phyloP scores from a whole-genome alignment of 2,329 filamentous ascomycete genomes.

The Chaetomiaceae sp. region DNA sequence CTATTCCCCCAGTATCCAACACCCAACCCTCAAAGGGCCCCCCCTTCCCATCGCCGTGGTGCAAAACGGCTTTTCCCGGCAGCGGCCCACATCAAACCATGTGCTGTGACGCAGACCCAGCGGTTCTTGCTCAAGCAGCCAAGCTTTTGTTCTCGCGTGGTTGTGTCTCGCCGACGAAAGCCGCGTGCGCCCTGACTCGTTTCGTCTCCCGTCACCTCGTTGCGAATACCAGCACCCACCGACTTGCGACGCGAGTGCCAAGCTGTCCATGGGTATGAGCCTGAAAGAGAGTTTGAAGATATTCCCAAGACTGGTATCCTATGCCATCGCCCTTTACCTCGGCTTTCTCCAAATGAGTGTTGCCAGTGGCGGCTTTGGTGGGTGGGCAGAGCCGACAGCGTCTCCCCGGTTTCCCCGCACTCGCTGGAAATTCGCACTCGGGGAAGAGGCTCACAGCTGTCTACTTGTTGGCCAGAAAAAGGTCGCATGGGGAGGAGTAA shows the following conservation, averaged over 20 bases:
- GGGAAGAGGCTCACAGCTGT: not conserved
- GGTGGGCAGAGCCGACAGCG: not conserved
- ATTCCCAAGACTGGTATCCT: not conserved
- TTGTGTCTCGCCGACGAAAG: not conserved
- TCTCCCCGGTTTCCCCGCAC: constrained; percentile 1
- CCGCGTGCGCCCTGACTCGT: not conserved
- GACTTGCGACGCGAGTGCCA: constrained; percentile 9
- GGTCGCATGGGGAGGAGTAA: not conserved
- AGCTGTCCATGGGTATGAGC: not conserved
- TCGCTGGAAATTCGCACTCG: not conserved
- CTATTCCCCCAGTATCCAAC: not conserved
- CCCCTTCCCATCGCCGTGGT: not conserved
- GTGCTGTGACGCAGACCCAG: constrained; percentile 12
- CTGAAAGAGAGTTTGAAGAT: not conserved
- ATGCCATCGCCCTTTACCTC: not conserved
- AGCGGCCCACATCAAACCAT: not conserved
- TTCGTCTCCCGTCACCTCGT: not conserved
- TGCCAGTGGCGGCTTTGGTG: not conserved
- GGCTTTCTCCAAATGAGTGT: not conserved
- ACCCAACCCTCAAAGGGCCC: too few species aligned
- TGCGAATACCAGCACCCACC: too few species aligned
- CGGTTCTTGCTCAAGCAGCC: constrained; percentile 15
- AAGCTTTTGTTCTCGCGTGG: not conserved
- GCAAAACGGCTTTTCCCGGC: too few species aligned
- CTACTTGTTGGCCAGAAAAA: not conserved